Percentiles rank a stretch among this genome's conserved stretches.
Evolutionary conservation across 768 basidiomycete genomes (phyloP).

Genomic region (Termitomyces sp.): DNA sequence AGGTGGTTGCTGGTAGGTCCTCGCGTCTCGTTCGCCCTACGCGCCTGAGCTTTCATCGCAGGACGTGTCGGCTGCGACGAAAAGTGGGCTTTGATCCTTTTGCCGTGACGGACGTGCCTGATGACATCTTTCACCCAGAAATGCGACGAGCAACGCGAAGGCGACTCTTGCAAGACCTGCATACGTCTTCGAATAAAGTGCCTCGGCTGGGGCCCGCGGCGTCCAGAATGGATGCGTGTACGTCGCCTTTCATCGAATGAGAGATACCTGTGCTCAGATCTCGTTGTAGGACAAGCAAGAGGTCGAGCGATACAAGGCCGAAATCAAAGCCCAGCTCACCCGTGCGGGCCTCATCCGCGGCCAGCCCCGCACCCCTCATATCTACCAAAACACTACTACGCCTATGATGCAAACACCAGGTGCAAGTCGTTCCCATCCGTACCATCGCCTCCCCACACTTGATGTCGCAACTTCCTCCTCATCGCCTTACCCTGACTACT

Average conservation of each 20-base stretch:
- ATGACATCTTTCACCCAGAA: constrained; percentile 41
- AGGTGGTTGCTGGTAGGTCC: constrained; percentile 74
- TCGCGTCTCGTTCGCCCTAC: constrained; percentile 8
- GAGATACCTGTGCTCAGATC: neutral
- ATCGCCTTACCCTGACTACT: constrained; percentile 18
- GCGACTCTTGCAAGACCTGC: constrained; percentile 78
- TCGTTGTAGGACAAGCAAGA: constrained; percentile 66
- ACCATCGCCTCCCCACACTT: constrained; percentile 26
- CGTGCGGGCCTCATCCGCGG: constrained; percentile 77
- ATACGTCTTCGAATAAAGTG: constrained; percentile 75
- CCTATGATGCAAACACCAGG: constrained; percentile 17
- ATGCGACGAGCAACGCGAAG: constrained; percentile 83
- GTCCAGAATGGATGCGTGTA: constrained; percentile 90
- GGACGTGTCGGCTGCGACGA: constrained; percentile 80
- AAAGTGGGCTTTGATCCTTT: constrained; percentile 45
- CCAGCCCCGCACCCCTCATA: constrained; percentile 60
- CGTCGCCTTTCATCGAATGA: constrained; percentile 12
- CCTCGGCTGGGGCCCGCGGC: constrained; percentile 77
- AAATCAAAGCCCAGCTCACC: constrained; percentile 77
- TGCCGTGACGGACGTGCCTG: neutral
- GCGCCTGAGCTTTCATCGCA: constrained; percentile 21
- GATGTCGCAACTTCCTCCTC: constrained; percentile 14
- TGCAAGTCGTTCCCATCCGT: constrained; percentile 18
- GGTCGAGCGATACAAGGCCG: constrained; percentile 77
- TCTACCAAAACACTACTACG: constrained; percentile 25